Base-by-base conservation (phyloP, 2,329 filamentous ascomycete species). In the Aspergillus luchuensis region DNA sequence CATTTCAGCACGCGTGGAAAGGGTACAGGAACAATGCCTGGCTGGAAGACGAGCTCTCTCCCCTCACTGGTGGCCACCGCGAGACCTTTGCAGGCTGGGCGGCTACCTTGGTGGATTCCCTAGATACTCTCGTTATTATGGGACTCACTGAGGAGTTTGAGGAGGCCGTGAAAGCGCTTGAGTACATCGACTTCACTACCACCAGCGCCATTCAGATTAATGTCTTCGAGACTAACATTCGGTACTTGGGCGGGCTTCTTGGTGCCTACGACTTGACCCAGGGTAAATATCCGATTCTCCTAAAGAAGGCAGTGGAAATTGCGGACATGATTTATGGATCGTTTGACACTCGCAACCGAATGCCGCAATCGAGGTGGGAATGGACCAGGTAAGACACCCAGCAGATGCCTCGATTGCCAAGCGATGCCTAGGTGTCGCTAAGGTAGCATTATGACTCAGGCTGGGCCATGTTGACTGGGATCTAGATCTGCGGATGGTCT, bases 21-120 rank as follows among this genome's bases (percentile, higher is more conserved):
- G 91, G 91, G 47, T 99, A 98, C 78, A 90, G 85, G 71, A 82
- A 87, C 58, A 84, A 89, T 70, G 94, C 93, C 11, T 96, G 91
- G 87, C 84, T 89, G 68, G 90, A 93, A 66, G 95, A 99, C 72
- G 95, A 98, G 78, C 80, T 98, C 13, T 84, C 80, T 21, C 95
- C 95, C 1, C 81, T 93, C 5, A 86, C 86, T 58, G 88, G 88
- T 43, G 79, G 79, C 13, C 86, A 82, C 65, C 85, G 86, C n/a
- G 90, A 97, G 70, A 90, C 92, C 0, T 98, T 98, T 76, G 94
- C 91, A 68, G 91, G 90, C 54, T 97, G 92, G 92, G 91, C 90
- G 38, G 92, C 92, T 17, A 96, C 92, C 0, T 75, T 97, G 60
- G 90, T 97, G 4, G 92, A 97, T 78, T 83, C 86, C 1, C 79